phyloP scores from a whole-genome alignment of 2,329 filamentous ascomycete species.

The Colletotrichum sp. region DNA sequence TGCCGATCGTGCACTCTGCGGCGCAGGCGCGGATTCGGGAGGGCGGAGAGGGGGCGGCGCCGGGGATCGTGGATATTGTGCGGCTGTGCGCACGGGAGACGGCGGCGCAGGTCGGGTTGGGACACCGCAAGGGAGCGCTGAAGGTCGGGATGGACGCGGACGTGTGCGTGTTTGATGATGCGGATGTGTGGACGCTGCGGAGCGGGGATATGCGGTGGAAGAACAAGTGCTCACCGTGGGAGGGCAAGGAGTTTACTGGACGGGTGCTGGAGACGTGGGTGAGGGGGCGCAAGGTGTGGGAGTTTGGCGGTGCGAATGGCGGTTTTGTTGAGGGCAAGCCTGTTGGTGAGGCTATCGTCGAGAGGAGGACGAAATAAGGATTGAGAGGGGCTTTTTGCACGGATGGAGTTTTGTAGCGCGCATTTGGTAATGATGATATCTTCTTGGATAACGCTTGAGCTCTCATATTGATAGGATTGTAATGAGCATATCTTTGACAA shows the following conservation, averaged over 20 bases:
- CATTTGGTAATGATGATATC: neutral
- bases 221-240: slow-evolving; percentile 91
- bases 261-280: slow-evolving; percentile 88
- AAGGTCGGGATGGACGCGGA: slow-evolving; percentile 86
- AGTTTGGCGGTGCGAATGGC: slow-evolving; percentile 57
- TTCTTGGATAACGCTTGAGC: neutral
- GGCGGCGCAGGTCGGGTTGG: slow-evolving; percentile 84
- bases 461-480: neutral
- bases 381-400: neutral
- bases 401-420: neutral
- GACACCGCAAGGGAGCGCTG: slow-evolving; percentile 81
- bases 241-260: slow-evolving; percentile 78
- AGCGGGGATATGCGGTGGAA: slow-evolving; percentile 89
- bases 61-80: slow-evolving; percentile 77
- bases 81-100: slow-evolving; percentile 87
- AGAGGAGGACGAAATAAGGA: slow-evolving; percentile 55
- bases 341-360: slow-evolving; percentile 61
- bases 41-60: slow-evolving; percentile 44
- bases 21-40: slow-evolving; percentile 64
- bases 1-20: slow-evolving; percentile 89
- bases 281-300: slow-evolving; percentile 76
- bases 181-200: slow-evolving; percentile 75
- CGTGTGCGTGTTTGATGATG: slow-evolving; percentile 89
- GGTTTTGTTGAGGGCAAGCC: slow-evolving; percentile 57
- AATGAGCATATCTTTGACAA: neutral